phyloP scores from a whole-genome alignment of 129 eudicot species.

The Helianthus tuberosus region DNA sequence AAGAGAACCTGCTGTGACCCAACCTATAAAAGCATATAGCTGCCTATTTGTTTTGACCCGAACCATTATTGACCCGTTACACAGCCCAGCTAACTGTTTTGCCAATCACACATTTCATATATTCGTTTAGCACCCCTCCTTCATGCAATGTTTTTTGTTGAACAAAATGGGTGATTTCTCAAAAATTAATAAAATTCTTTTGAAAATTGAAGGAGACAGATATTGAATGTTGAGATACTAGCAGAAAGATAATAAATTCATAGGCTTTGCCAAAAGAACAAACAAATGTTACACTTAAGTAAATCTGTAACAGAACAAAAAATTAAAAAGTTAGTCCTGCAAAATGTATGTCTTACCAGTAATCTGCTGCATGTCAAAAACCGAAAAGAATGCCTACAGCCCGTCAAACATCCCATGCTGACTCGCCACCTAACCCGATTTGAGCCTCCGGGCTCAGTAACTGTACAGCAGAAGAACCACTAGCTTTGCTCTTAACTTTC shows the following conservation, averaged over 20 bases:
- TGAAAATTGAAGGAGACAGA: neutral
- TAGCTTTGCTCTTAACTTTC: slow-evolving; percentile 39
- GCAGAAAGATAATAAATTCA: neutral
- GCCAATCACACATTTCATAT: neutral
- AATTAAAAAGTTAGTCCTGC: slow-evolving; percentile 7
- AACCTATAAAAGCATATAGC: neutral
- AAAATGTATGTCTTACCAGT: slow-evolving; percentile 14
- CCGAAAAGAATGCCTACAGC: neutral
- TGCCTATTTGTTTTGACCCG: too few species aligned
- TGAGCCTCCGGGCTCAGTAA: slow-evolving; percentile 47
- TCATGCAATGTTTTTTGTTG: neutral
- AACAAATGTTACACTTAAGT: slow-evolving; percentile 5
- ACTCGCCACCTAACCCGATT: slow-evolving; percentile 85
- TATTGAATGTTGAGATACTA: neutral
- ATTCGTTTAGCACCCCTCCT: slow-evolving; percentile 5
- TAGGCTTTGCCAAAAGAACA: slow-evolving; percentile 11
- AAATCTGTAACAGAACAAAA: slow-evolving; percentile 2
- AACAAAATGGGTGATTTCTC: slow-evolving; percentile 13
- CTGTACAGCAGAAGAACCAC: slow-evolving; percentile 46
- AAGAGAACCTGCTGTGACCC: neutral
- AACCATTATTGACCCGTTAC: neutral
- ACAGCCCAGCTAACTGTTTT: neutral
- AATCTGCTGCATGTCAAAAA: slow-evolving; percentile 1
- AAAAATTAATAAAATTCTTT: neutral
- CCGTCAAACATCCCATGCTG: slow-evolving; percentile 60